Evolutionary conservation across 345 rosid species (phyloP).

Genomic region (Pelargonium nanum): DNA sequence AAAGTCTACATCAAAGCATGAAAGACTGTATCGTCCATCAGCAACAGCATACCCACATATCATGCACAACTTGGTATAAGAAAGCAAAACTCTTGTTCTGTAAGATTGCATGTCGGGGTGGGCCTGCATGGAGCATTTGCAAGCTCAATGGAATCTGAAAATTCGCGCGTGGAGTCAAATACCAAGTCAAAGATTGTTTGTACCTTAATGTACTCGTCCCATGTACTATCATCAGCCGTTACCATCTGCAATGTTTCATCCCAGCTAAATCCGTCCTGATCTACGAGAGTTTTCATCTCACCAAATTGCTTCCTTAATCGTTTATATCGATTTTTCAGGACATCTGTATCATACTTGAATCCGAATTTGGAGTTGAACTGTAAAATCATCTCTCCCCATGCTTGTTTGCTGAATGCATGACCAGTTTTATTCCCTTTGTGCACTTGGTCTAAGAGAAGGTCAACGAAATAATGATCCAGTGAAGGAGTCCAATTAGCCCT

Average conservation of each 20-base stretch:
- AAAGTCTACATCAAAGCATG: too few species aligned
- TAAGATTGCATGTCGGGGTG: slow-evolving; percentile 25
- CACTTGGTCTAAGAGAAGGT: slow-evolving; percentile 32
- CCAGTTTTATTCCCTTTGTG: slow-evolving; percentile 36
- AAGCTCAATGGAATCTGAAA: slow-evolving; percentile 5
- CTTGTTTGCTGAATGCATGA: slow-evolving; percentile 22
- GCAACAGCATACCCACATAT: slow-evolving; percentile 29
- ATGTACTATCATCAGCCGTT: slow-evolving; percentile 27
- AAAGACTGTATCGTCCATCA: slow-evolving; percentile 11
- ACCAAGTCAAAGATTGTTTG: slow-evolving; percentile 7
- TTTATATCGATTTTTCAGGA: slow-evolving; percentile 17
- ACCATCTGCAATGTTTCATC: slow-evolving; percentile 33
- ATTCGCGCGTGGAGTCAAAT: background rate
- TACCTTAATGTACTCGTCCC: slow-evolving; percentile 34
- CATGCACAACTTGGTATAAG: slow-evolving; percentile 33
- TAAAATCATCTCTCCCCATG: slow-evolving; percentile 24
- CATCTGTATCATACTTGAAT: background rate
- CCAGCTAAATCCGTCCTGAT: slow-evolving; percentile 33
- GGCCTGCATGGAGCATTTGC: slow-evolving; percentile 27
- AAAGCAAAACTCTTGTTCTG: slow-evolving; percentile 15
- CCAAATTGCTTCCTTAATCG: slow-evolving; percentile 26
- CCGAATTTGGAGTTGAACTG: too few species aligned
- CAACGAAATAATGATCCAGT: slow-evolving; percentile 29
- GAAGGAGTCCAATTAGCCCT: slow-evolving; percentile 18
- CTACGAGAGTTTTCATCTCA: slow-evolving; percentile 21